Evolutionary conservation across 148 eudicot species (phyloP).

Genomic region (Agrostemma githago): DNA sequence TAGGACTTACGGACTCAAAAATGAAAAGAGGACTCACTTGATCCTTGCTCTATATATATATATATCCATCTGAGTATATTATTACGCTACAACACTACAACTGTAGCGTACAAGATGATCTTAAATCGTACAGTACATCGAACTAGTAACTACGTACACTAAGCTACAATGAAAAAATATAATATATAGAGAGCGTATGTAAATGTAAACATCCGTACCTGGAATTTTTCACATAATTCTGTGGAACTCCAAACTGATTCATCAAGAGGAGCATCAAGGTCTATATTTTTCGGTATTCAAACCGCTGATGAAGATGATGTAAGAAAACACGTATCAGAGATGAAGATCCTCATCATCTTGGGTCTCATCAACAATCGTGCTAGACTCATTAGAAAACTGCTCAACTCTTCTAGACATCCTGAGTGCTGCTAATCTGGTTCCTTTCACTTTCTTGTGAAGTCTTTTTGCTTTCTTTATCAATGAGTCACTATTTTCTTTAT

Average conservation of each 20-base stretch:
- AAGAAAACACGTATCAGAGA: slow-evolving; percentile 68
- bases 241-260: slow-evolving; percentile 83
- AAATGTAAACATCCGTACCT: slow-evolving; percentile 33
- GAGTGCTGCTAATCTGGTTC: slow-evolving; percentile 21
- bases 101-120: no score
- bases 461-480: slow-evolving; percentile 39
- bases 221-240: slow-evolving; percentile 58
- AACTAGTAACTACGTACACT: background rate
- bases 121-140: no score
- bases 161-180: background rate
- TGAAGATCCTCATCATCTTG: slow-evolving; percentile 89
- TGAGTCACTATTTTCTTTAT: slow-evolving; percentile 27
- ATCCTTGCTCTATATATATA: no score
- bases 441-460: slow-evolving; percentile 42
- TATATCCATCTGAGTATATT: no score
- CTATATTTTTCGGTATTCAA: slow-evolving; percentile 56
- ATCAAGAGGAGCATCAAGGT: slow-evolving; percentile 52
- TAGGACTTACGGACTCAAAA: no score
- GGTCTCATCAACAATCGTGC: slow-evolving; percentile 34
- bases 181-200: background rate
- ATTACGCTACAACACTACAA: no score
- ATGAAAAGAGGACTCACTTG: no score
- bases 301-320: slow-evolving; percentile 90
- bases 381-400: slow-evolving; percentile 31
- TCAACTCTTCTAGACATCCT: slow-evolving; percentile 28